phyloP scores from a whole-genome alignment of 805 yeast species.

The Teunomyces atbi region DNA sequence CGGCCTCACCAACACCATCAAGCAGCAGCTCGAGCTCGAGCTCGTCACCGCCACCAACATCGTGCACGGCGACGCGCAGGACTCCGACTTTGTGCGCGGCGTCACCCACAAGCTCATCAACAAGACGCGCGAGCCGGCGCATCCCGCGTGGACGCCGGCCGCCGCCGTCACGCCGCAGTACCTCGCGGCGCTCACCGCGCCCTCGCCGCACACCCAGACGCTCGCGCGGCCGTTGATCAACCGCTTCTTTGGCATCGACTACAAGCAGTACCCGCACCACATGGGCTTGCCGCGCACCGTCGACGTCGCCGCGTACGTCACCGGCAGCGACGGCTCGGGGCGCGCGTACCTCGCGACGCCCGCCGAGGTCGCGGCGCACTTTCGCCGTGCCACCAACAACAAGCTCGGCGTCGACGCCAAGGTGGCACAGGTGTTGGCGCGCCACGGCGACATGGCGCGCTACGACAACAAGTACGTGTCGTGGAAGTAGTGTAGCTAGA shows the following conservation, averaged over 20 bases:
- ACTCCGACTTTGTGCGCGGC: slow-evolving; percentile 63
- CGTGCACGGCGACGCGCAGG: slow-evolving; percentile 55
- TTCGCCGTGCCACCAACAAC: slow-evolving; percentile 46
- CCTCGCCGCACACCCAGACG: slow-evolving; percentile 21
- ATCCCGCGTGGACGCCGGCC: slow-evolving; percentile 40
- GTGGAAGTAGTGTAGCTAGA: slow-evolving; percentile 32
- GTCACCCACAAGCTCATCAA: slow-evolving; percentile 62
- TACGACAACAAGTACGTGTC: slow-evolving; percentile 42
- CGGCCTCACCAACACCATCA: slow-evolving; percentile 57
- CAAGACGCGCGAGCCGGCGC: slow-evolving; percentile 58
- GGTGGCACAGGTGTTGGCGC: slow-evolving; percentile 55
- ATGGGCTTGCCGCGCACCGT: slow-evolving; percentile 79
- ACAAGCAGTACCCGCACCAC: slow-evolving; percentile 52
- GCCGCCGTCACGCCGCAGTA: slow-evolving; percentile 12
- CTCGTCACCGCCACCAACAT: slow-evolving; percentile 69
- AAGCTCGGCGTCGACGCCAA: slow-evolving; percentile 63
- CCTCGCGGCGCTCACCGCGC: slow-evolving; percentile 17
- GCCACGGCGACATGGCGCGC: slow-evolving; percentile 48
- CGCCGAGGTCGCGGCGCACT: slow-evolving; percentile 64
- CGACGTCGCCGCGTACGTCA: slow-evolving; percentile 62
- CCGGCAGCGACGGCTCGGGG: slow-evolving; percentile 65
- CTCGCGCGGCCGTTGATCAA: slow-evolving; percentile 38
- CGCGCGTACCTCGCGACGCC: slow-evolving; percentile 68
- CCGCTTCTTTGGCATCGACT: slow-evolving; percentile 39
- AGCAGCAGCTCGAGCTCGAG: slow-evolving; percentile 69